Base-by-base conservation (phyloP, 257 asterid genomes). In the Rhazya stricta region DNA sequence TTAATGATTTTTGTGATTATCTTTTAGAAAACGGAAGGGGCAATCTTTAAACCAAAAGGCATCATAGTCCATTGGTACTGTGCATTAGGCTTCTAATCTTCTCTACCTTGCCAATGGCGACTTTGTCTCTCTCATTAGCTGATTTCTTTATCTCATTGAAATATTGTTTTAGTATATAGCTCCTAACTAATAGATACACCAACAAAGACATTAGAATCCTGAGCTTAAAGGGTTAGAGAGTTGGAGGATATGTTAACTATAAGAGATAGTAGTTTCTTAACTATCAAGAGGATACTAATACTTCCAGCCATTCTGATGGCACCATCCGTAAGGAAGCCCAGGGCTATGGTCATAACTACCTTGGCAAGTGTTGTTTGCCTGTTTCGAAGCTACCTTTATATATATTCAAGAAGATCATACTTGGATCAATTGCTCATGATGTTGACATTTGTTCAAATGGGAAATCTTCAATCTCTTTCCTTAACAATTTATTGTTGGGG, bases 21-120 rank as follows among this genome's bases (percentile, higher is more conserved):
- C n/a, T n/a, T n/a, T n/a, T n/a, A n/a, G n/a, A n/a, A n/a, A n/a
- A n/a, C n/a, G n/a, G n/a, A n/a, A n/a, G n/a, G n/a, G n/a, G n/a
- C n/a, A n/a, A n/a, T n/a, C n/a, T n/a, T n/a, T n/a, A n/a, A n/a
- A n/a, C n/a, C n/a, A n/a, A n/a, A n/a, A n/a, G n/a, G n/a, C n/a
- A n/a, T n/a, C n/a, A n/a, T n/a, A n/a, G n/a, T n/a, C n/a, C n/a
- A n/a, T n/a, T n/a, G n/a, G n/a, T n/a, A n/a, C n/a, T n/a, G n/a
- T n/a, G n/a, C n/a, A n/a, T n/a, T n/a, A n/a, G n/a, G n/a, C 96
- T 48, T 88, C 91, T 58, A 91, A 88, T 81, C 89, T 86, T 82
- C 96, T 88, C 77, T 88, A 82, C 81, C 92, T 88, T 60, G 90
- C 91, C 73, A 87, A 88, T 79, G 96, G 9, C 45, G 18, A 63